Conservation (phyloP, 768 basidiomycete genomes). For the Pleurotus citrinopileatus region DNA sequence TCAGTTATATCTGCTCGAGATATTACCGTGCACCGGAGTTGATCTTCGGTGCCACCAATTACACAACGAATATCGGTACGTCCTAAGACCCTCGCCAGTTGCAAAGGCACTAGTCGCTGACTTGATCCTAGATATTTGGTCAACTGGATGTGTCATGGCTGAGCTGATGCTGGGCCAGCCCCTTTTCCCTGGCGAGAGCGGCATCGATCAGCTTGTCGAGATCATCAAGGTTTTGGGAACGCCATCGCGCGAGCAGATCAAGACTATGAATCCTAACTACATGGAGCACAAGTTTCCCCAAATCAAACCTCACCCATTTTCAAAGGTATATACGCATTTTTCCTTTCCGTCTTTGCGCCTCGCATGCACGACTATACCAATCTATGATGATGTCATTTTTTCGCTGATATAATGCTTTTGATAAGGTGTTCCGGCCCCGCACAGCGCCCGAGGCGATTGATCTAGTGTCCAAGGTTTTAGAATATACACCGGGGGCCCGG, state of each 20-base stretch:
- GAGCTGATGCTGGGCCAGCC: constrained; percentile 99
- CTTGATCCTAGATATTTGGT: constrained; percentile 83
- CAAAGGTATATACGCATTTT: constrained; percentile 61
- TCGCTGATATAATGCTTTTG: constrained; percentile 14
- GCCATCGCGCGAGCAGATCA: constrained; percentile 98
- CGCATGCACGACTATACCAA: background rate
- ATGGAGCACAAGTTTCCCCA: constrained; percentile 99
- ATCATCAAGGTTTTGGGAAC: constrained; percentile 99
- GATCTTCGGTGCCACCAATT: constrained; percentile 99
- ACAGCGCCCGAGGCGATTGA: constrained; percentile 96
- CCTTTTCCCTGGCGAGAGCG: constrained; percentile 97
- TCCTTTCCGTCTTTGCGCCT: background rate
- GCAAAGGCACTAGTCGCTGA: background rate
- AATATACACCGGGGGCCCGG: constrained; percentile 96
- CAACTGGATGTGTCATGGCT: constrained; percentile 99
- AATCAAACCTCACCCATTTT: constrained; percentile 99
- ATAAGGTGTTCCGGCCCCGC: constrained; percentile 94
- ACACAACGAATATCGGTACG: constrained; percentile 97
- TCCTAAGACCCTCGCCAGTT: constrained; percentile 12
- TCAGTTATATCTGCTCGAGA: constrained; percentile 98
- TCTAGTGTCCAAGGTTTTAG: constrained; percentile 89
- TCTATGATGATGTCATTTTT: constrained; percentile 8
- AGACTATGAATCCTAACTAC: constrained; percentile 99
- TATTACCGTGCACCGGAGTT: constrained; percentile 99
- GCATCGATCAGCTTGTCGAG: constrained; percentile 98